Evolutionary conservation across 257 asterid genomes (phyloP).

Genomic region (Solanum pinnatisectum): DNA sequence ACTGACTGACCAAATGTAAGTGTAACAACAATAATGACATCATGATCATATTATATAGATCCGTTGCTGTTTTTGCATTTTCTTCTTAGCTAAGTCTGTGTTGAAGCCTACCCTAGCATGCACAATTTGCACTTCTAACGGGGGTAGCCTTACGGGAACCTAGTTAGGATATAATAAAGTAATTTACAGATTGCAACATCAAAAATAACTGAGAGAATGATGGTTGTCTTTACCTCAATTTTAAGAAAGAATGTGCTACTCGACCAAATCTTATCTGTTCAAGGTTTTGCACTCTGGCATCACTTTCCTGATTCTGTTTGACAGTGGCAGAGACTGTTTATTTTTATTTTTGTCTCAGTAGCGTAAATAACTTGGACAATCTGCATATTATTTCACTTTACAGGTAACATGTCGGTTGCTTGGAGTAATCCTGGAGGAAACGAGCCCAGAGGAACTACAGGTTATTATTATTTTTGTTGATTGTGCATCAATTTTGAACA

Average conservation of each 20-base stretch:
- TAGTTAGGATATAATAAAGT: background rate
- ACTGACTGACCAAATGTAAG: background rate
- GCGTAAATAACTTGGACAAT: background rate
- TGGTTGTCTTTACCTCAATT: background rate
- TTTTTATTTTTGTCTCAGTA: background rate
- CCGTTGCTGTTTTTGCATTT: background rate
- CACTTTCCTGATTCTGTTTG: background rate
- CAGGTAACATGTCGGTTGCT: slow-evolving; percentile 80
- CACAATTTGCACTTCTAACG: background rate
- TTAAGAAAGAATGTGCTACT: background rate
- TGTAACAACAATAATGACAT: background rate
- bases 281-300: background rate
- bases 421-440: slow-evolving; percentile 76
- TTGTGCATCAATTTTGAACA: background rate
- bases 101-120: background rate
- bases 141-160: background rate
- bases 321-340: background rate
- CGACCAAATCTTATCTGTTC: background rate
- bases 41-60: background rate
- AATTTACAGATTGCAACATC: background rate
- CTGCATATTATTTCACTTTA: background rate
- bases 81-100: background rate
- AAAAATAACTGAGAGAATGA: background rate
- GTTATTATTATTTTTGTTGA: slow-evolving; percentile 19
- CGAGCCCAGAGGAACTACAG: slow-evolving; percentile 88